Conservation (phyloP, 208 protist genomes). For the Trypanosoma melophagium region DNA sequence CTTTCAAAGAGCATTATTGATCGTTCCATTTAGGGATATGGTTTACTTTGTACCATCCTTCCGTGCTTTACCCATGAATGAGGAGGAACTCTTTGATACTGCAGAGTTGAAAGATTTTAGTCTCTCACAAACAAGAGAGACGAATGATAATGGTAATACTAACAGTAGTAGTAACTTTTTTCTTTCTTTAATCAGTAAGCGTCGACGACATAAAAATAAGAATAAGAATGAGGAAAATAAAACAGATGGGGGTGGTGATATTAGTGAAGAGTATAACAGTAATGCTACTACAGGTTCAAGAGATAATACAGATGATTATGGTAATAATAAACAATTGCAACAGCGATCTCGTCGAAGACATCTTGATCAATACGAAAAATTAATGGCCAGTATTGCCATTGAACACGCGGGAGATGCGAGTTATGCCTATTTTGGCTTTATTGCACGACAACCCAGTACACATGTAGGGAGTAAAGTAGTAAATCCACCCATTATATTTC, state of each 20-base stretch:
- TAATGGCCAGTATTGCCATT: slow-evolving; percentile 16
- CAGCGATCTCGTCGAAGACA: not conserved
- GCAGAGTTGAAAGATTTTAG: not conserved
- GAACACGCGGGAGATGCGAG: slow-evolving; percentile 11
- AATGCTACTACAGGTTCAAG: not conserved
- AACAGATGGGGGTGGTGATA: not conserved
- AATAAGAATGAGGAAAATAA: not conserved
- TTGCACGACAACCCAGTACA: slow-evolving; percentile 16
- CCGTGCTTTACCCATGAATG: not conserved
- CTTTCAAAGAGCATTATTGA: slow-evolving; percentile 33
- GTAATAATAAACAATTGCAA: not conserved
- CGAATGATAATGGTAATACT: not conserved
- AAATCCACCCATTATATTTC: slow-evolving; percentile 44
- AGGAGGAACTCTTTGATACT: not conserved
- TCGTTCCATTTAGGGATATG: slow-evolving; percentile 40
- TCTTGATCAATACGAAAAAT: slow-evolving; percentile 12
- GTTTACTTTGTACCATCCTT: slow-evolving; percentile 51
- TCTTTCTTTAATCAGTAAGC: not conserved
- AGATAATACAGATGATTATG: not conserved
- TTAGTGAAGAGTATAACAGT: not conserved
- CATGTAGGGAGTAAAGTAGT: slow-evolving; percentile 10
- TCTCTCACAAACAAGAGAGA: not conserved
- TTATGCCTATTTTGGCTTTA: slow-evolving; percentile 36
- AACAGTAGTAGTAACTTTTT: slow-evolving; percentile 4
- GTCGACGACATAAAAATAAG: not conserved